Percentiles rank a stretch among this genome's conserved stretches.
Evolutionary conservation across 208 protist genomes (phyloP).

Genomic region (Strigomonas culicis): DNA sequence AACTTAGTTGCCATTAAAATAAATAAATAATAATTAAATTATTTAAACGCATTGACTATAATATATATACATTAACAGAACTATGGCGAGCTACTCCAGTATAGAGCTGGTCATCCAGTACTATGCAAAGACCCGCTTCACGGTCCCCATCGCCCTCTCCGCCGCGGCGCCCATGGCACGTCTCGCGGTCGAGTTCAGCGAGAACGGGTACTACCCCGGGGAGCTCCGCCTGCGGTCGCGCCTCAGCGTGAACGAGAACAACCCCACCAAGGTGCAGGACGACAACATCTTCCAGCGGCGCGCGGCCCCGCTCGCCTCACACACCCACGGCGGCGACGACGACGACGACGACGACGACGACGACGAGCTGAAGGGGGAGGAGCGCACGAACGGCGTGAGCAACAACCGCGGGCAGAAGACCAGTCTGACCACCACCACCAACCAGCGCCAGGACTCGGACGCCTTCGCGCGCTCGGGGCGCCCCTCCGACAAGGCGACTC

Average conservation of each 20-base stretch:
- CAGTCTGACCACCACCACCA: too few relatives aligned
- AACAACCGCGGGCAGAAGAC: neutral
- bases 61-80: too few relatives aligned
- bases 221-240: slow-evolving; percentile 1
- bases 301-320: neutral
- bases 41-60: neutral
- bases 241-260: neutral
- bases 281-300: neutral
- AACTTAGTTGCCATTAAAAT: too few relatives aligned
- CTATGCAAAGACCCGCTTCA: neutral
- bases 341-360: neutral
- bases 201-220: neutral
- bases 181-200: neutral
- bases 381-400: neutral
- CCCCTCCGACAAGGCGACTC: too few relatives aligned
- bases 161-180: slow-evolving; percentile 5
- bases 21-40: slow-evolving; percentile 5
- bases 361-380: neutral
- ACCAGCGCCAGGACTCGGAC: too few relatives aligned
- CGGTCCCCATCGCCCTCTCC: neutral
- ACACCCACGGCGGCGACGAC: too few relatives aligned
- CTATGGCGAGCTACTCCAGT: neutral
- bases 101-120: neutral
- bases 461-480: too few relatives aligned
- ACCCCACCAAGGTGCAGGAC: slow-evolving; percentile 2